Evolutionary conservation across 495 filamentous ascomycete genomes (phyloP).

Genomic region (Penicillium salamii): DNA sequence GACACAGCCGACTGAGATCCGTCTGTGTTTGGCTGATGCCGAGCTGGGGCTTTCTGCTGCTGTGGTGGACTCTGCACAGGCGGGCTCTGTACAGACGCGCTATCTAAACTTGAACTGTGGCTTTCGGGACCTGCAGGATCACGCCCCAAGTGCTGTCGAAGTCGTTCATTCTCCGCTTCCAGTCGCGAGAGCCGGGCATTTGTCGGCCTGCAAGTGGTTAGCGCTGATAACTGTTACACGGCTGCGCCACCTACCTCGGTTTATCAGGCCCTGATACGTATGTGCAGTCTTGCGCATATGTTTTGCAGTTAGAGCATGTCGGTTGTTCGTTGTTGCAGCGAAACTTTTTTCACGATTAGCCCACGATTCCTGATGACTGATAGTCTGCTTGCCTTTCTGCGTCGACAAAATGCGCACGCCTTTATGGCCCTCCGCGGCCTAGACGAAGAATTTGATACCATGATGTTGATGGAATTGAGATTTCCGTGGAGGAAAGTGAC

Average conservation of each 20-base stretch:
- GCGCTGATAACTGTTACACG: not conserved
- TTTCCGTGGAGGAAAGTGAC: constrained; percentile 1
- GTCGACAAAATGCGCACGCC: constrained; percentile 29
- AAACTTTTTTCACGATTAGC: constrained; percentile 16
- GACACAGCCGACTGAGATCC: constrained; percentile 16
- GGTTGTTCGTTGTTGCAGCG: constrained; percentile 28
- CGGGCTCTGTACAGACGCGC: no score
- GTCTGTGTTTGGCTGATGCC: constrained; percentile 3
- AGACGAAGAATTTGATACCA: constrained; percentile 6
- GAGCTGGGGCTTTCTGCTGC: not conserved
- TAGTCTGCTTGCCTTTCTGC: constrained; percentile 25
- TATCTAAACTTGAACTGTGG: not conserved
- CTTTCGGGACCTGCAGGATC: not conserved
- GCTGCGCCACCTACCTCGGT: constrained; percentile 13
- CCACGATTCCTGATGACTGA: not conserved
- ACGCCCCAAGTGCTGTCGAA: constrained; percentile 12
- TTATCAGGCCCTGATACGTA: constrained; percentile 11
- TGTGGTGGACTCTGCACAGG: not conserved
- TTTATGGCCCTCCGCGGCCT: constrained; percentile 18
- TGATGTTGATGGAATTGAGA: constrained; percentile 1
- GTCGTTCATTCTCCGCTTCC: constrained; percentile 24
- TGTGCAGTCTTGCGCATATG: constrained; percentile 16
- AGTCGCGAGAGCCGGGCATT: constrained; percentile 23
- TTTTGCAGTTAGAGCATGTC: constrained; percentile 26
- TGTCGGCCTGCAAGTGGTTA: constrained; percentile 16